Evolutionary conservation across 2,329 filamentous ascomycete genomes (phyloP), one percentile per base, ranked within the genome.

Genomic region (Phaeomoniella chlamydospora): DNA sequence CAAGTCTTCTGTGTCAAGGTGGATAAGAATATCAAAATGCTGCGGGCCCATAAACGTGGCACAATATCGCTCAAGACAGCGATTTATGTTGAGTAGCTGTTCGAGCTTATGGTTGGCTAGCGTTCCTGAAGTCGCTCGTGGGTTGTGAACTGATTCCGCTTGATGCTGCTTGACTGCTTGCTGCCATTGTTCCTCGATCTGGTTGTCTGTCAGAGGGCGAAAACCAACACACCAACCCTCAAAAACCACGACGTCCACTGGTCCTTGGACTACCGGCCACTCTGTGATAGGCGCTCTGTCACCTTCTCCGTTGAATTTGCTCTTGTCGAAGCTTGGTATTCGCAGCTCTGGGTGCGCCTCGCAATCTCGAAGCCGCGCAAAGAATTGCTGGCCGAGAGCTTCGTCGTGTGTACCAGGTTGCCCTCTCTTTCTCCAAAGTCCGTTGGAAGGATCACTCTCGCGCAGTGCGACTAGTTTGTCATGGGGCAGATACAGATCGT

Each of bases 151-250:
- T n/a, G n/a, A n/a, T n/a, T n/a, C n/a, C n/a, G n/a, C n/a, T n/a
- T n/a, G n/a, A n/a, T n/a, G n/a, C n/a, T n/a, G n/a, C n/a, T n/a
- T n/a, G 14, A 59, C 57, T 3, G 69, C 69, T 18, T 58, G 58
- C 36, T 62, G 57, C 54, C 72, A 72, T 41, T 67, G 69, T 50
- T 64, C 61, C 45, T 66, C 66, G 3, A 74, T 53, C 17, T 67
- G 64, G 3, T 72, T 53, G 4, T 68, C 64, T n/a, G 59, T 47
- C 10, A 87, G 56, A 0, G 79, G 57, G 4, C 77, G 74, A 59
- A 94, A 94, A 3, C 85, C 87, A 10, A 93, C 75, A 54, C 80
- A 90, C 87, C 86, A 94, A 13, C 87, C 86, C 56, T 94, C 86
- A 43, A 94, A 77, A 35, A 94, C 72, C 15, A 93, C 68, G 4